Evolutionary conservation across 2,329 filamentous ascomycete genomes (phyloP).

Genomic region (Torrubiella hemipterigena): DNA sequence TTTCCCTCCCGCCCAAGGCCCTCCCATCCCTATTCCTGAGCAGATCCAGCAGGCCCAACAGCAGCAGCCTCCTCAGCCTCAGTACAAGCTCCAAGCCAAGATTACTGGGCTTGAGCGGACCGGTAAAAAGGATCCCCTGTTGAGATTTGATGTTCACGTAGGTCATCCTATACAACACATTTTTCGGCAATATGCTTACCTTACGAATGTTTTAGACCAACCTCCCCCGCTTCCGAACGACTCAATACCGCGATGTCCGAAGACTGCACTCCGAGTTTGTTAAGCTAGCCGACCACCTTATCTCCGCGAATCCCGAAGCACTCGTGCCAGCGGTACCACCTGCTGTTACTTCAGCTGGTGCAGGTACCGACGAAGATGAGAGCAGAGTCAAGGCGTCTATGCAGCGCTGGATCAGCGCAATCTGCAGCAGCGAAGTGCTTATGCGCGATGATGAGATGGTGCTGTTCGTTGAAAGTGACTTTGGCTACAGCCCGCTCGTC

Average conservation of each 20-base stretch:
- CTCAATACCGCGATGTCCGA: constrained; percentile 94
- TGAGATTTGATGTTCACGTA: constrained; percentile 96
- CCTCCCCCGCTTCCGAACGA: constrained; percentile 94
- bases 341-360: constrained; percentile 86
- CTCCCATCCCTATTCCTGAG: not conserved
- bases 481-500: constrained; percentile 92
- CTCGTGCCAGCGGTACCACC: constrained; percentile 90
- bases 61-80: constrained; percentile 31
- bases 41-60: constrained; percentile 17
- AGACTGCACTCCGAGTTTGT: constrained; percentile 91
- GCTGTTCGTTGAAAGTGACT: constrained; percentile 97
- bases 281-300: constrained; percentile 90
- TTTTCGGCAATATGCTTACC: no score
- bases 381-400: constrained; percentile 74
- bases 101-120: constrained; percentile 87
- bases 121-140: constrained; percentile 87
- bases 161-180: no score
- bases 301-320: constrained; percentile 94
- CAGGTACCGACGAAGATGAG: constrained; percentile 94
- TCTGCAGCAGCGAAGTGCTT: constrained; percentile 83
- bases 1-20: not conserved
- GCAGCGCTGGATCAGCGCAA: constrained; percentile 90
- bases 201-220: constrained; percentile 59
- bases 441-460: constrained; percentile 96
- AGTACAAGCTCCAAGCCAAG: constrained; percentile 84